Evolutionary conservation across 768 basidiomycete genomes (phyloP), one percentile per base, ranked within the genome.

Genomic region (Pulveroboletus sp.): DNA sequence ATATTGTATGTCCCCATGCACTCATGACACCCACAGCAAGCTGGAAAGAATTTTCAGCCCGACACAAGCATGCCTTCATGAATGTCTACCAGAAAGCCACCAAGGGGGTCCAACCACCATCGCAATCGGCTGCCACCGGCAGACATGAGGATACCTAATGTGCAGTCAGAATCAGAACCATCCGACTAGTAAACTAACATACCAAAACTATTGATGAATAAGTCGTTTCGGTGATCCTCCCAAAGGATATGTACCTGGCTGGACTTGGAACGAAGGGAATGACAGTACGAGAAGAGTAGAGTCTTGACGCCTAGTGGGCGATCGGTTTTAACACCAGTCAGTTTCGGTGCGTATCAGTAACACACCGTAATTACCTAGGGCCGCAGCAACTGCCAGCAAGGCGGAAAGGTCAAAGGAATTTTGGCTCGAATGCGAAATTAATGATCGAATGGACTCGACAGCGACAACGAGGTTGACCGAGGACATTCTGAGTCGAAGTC

Each of bases 221-320:
- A 64, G 61, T 95, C 95, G 60, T 93, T 97, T 57, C 94, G 76
- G 57, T 97, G 94, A 63, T 98, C 95, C 67, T 96, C 90, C 93
- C 92, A 97, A 27, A 96, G 78, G n/a, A 96, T 82, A 40, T 81
- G 80, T 3, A 99, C 95, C 69, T 99, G 96, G 59, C 89, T 93
- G 6, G 89, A 93, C 55, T 80, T 81, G 30, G 76, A 78, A 27
- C 90, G 82, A 39, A 95, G 76, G 3, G 89, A 77, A 60, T 73
- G 81, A 67, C 93, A 93, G 69, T 93, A 96, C 5, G 93, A 33
- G 71, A 98, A 98, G 38, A 99, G 79, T 0, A 84, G 39, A 40
- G 92, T 76, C 69, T 99, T 99, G 55, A 89, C 82, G 43, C 78
- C 90, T 93, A 38, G 31, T 0, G 15, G 26, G 32, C 8, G n/a